Evolutionary conservation across 2,329 filamentous ascomycete species (phyloP), one percentile per base, ranked within the genome.

Genomic region (Nemania sp.): DNA sequence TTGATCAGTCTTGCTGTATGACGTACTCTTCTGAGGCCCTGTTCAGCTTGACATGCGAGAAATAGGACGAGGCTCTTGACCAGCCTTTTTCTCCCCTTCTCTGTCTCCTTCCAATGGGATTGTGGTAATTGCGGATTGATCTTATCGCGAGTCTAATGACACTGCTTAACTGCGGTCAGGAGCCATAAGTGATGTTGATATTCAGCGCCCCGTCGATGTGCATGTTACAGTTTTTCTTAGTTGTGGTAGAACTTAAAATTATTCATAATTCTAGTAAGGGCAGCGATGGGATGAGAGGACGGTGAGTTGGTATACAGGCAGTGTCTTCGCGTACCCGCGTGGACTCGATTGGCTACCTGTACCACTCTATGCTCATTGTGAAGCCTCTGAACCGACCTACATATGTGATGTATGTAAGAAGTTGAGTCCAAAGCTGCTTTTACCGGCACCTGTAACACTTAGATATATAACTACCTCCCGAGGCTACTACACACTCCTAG

Each of bases 61-160:
- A 30, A 39, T 31, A 33, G 28, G 33, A 42, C 34, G 14, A 19
- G 46, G 44, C 15, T 33, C 37, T 42, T 23, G 20, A 49, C 6
- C 15, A 12, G 28, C 17, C 37, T 26, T 15, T 28, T 33, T 53
- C 40, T 47, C 23, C 19, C 34, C 23, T 33, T 47, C 20, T 41
- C 40, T 41, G 14, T 48, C 54, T 48, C 39, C 31, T 43, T 31
- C 34, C 9, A 46, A 47, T 49, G 48, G 33, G 43, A 12, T 28
- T 48, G 17, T 52, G 23, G 28, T 42, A 45, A 54, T 51, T 30
- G 26, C 37, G 37, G 37, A 54, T 48, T 40, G 9, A 54, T 50
- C 9, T 28, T 39, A 11, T 36, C n/a, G n/a, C n/a, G n/a, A 39
- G 15, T 12, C 8, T 24, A 14, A 15, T 31, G 42, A 19, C 15